These are phyloP conservation scores for Solanum tacnaense DNA, from an alignment of 257 asterid genomes.

Conservation along the genomic window DNA sequence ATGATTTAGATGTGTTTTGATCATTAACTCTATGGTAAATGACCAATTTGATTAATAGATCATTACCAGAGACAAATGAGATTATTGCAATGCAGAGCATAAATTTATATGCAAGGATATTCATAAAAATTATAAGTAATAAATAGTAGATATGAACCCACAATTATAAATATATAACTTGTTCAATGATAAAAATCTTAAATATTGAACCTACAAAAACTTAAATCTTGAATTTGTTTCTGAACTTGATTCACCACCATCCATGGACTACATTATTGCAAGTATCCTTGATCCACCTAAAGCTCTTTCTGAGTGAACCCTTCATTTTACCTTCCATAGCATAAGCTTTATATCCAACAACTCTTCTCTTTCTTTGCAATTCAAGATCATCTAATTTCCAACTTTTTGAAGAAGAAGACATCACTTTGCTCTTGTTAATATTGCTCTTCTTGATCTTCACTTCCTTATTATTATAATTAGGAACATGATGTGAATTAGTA, in stretches of 20 bases:
- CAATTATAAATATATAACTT: background rate
- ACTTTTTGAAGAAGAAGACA: constrained; percentile 16
- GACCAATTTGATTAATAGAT: background rate
- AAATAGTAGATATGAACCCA: no score
- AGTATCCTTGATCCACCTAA: constrained; percentile 69
- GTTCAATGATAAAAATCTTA: background rate
- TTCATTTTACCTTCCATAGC: constrained; percentile 59
- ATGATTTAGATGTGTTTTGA: background rate
- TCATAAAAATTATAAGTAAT: no score
- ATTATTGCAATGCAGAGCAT: background rate
- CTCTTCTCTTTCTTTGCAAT: constrained; percentile 71
- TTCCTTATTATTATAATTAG: constrained; percentile 9
- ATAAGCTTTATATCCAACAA: constrained; percentile 56
- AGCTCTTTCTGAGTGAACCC: constrained; percentile 59
- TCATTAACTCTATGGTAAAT: background rate
- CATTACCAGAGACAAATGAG: background rate
- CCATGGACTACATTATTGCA: constrained; percentile 55
- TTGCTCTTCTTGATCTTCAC: constrained; percentile 31
- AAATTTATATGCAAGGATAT: background rate
- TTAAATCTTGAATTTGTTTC: background rate
- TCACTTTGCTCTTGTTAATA: constrained; percentile 25
- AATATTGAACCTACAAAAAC: background rate
- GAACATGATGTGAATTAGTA: constrained; percentile 25
- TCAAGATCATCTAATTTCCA: constrained; percentile 60
- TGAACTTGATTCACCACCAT: constrained; percentile 21